phyloP scores from a whole-genome alignment of 441 rosid genomes.

The Populus hybrid region DNA sequence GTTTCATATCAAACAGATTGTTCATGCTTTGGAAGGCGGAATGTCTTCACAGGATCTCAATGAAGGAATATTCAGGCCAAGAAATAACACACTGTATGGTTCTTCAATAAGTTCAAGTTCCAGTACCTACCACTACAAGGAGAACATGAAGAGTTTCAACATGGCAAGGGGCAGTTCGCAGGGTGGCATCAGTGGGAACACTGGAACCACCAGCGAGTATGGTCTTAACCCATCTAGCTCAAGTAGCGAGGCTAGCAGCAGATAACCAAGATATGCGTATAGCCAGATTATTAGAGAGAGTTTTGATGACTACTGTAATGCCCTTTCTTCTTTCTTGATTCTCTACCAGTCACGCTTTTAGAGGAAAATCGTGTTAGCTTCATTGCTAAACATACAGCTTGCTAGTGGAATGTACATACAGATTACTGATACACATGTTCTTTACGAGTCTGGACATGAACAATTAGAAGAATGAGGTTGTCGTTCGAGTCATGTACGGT shows the following conservation, averaged over 20 bases:
- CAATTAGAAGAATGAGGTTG: background rate
- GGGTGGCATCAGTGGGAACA: slow-evolving; percentile 46
- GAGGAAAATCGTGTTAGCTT: background rate
- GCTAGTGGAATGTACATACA: background rate
- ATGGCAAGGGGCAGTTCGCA: slow-evolving; percentile 53
- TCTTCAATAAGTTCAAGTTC: slow-evolving; percentile 60
- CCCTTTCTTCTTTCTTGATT: background rate
- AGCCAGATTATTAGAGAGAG: background rate
- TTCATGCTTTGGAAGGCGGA: slow-evolving; percentile 73
- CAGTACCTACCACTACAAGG: slow-evolving; percentile 51
- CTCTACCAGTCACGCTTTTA: too few species aligned
- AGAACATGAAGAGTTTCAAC: slow-evolving; percentile 56
- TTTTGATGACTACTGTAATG: background rate
- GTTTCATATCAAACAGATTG: slow-evolving; percentile 45
- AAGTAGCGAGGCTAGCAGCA: slow-evolving; percentile 44
- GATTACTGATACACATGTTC: background rate
- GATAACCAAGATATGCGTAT: background rate
- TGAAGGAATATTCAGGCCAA: slow-evolving; percentile 60
- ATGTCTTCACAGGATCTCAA: slow-evolving; percentile 52
- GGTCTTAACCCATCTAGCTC: slow-evolving; percentile 63
- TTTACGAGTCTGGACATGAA: background rate
- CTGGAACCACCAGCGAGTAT: slow-evolving; percentile 61
- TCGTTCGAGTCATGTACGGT: background rate
- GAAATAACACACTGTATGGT: slow-evolving; percentile 45
- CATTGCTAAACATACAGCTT: background rate